Percentiles rank a stretch among this genome's conserved stretches.
Evolutionary conservation across 2,329 filamentous ascomycete species (phyloP).

Genomic region (Byssoonygena ceratinophila): DNA sequence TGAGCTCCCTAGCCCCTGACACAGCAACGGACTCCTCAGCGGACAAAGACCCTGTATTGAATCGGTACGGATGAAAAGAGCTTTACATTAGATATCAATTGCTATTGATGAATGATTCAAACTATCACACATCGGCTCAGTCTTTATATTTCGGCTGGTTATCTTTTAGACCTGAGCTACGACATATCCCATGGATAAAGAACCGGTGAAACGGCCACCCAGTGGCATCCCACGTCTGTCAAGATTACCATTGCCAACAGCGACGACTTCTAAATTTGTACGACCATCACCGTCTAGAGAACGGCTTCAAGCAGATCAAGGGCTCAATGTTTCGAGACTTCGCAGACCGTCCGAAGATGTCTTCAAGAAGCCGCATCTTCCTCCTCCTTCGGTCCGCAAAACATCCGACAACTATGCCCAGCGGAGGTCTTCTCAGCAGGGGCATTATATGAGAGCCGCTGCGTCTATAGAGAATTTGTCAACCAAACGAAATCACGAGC

Average conservation of each 20-base stretch:
- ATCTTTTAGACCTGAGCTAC: no score
- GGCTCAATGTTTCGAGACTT: constrained; percentile 29
- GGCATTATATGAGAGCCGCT: not conserved
- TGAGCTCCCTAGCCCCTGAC: not conserved
- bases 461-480: not conserved
- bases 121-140: no score
- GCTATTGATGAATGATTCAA: no score
- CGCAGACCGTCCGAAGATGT: constrained; percentile 33
- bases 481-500: not conserved
- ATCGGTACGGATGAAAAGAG: no score
- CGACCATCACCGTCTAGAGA: constrained; percentile 41
- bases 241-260: constrained; percentile 42
- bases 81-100: no score
- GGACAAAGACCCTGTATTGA: no score
- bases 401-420: not conserved
- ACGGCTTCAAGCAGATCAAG: constrained; percentile 34
- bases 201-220: constrained; percentile 23
- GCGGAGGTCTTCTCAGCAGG: not conserved
- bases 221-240: constrained; percentile 43
- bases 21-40: no score
- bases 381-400: constrained; percentile 18
- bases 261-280: constrained; percentile 33
- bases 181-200: constrained; percentile 32
- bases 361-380: constrained; percentile 27
- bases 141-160: no score